These are phyloP conservation scores for Mortierella antarctica DNA, from an alignment of 192 early-diverging fungal species.

Conservation along the genomic window DNA sequence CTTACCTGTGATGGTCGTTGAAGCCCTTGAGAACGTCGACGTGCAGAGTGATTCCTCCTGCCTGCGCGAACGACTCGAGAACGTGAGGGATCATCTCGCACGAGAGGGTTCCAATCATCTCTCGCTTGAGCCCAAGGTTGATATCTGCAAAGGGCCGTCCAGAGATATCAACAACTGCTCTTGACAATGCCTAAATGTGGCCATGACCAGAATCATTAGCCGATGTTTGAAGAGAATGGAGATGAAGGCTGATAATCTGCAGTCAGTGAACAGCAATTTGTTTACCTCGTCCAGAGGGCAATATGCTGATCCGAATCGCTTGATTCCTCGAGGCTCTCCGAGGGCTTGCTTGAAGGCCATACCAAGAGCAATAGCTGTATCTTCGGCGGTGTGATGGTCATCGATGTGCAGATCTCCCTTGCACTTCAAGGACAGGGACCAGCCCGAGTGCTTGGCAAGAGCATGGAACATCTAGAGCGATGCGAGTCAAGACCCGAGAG, in stretches of 20 bases:
- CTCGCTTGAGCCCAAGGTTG: constrained; percentile 90
- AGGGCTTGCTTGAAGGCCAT: constrained; percentile 94
- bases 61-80: constrained; percentile 89
- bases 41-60: constrained; percentile 94
- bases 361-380: constrained; percentile 93
- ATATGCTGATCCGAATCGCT: constrained; percentile 93
- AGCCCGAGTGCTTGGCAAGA: constrained; percentile 94
- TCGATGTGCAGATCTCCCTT: constrained; percentile 96
- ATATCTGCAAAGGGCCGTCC: constrained; percentile 88
- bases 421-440: constrained; percentile 89
- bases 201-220: neutral
- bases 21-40: constrained; percentile 94
- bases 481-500: too few relatives aligned
- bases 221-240: neutral
- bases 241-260: neutral
- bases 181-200: constrained; percentile 76
- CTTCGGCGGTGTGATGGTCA: constrained; percentile 99
- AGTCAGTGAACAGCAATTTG: neutral
- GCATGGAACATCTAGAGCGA: constrained; percentile 99
- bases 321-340: constrained; percentile 88
- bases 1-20: constrained; percentile 97
- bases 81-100: constrained; percentile 99
- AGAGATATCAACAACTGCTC: constrained; percentile 97
- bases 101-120: constrained; percentile 89
- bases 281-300: constrained; percentile 93